Base-by-base conservation (phyloP, 2,329 filamentous ascomycete genomes). In the Aureobasidium musti region DNA sequence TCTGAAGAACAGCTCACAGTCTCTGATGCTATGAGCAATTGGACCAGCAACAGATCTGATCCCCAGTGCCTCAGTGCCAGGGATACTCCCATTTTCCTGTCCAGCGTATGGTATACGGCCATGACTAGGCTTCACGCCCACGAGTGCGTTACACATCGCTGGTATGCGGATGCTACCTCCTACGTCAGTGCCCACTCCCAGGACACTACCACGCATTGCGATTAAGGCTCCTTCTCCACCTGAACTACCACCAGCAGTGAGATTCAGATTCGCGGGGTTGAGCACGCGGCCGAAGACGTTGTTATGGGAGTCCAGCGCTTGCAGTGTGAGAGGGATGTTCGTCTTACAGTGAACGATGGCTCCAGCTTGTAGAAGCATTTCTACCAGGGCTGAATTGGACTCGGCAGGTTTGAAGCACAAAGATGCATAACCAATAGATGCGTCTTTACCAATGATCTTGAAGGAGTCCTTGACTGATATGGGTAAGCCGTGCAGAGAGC, bases 151-250 rank as follows among this genome's bases (percentile, higher is more conserved):
- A 65, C 82, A 79, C 70, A 81, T 79, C 0, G 82, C 79, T 0
- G 83, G 83, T 17, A 85, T 79, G 2, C 83, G 77, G 63, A 84
- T 82, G 2, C 77, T 80, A 10, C 83, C 82, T n/a, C 83, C 83
- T 8, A 85, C 80, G 70, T 86, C 83, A 3, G 83, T 85, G 2
- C 83, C 83, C 1, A 85, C 79, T 3, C 83, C 83, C 0, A 85
- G 70, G 0, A 82, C 69, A 11, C 79, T 82, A 0, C 83, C 83
- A 23, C 80, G 73, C 71, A 82, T 78, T 0, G 79, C 81, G 2
- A 85, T 60, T 3, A 86, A 74, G 2, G 83, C 82, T 23, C 81
- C 82, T 73, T 85, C 83, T 21, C 83, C 83, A 11, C 83, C 83
- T 3, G 79, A 82, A 67, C 79, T 82, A 10, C 83, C 83, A 3